Evolutionary conservation across 2,329 filamentous ascomycete species (phyloP).

Genomic region (Hypoxylon sp.): DNA sequence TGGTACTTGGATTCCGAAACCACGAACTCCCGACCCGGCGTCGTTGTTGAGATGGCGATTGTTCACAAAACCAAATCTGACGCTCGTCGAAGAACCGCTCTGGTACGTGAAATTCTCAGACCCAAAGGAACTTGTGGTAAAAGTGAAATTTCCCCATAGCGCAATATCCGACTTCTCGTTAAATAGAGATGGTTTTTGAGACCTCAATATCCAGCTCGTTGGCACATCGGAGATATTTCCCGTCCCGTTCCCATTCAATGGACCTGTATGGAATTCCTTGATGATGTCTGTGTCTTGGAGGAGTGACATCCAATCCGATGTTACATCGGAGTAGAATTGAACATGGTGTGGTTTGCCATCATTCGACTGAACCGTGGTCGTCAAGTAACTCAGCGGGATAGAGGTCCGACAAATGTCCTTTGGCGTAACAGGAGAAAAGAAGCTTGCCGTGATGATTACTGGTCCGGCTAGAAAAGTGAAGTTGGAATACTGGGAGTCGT

Average conservation of each 20-base stretch:
- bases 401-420: conserved; percentile 84
- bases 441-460: conserved; percentile 61
- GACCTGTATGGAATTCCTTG: conserved; percentile 73
- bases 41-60: conserved; percentile 72
- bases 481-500: conserved; percentile 64
- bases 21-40: conserved; percentile 71
- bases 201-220: conserved; percentile 72
- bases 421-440: conserved; percentile 83
- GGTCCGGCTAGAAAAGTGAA: conserved; percentile 58
- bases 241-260: conserved; percentile 53
- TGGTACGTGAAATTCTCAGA: conserved; percentile 46
- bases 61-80: conserved; percentile 74
- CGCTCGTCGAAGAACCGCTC: conserved; percentile 46
- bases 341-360: conserved; percentile 65
- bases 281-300: conserved; percentile 75
- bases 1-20: conserved; percentile 77
- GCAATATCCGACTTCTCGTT: conserved; percentile 72
- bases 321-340: conserved; percentile 76
- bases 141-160: conserved; percentile 77
- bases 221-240: conserved; percentile 69
- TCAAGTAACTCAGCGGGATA: conserved; percentile 83
- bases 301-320: conserved; percentile 84
- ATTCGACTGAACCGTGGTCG: conserved; percentile 74
- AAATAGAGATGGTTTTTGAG: conserved; percentile 80
- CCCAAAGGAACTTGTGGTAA: conserved; percentile 65